These are phyloP conservation scores for Xylaria nigripes DNA, from an alignment of 495 filamentous ascomycete genomes.

Conservation along the genomic window DNA sequence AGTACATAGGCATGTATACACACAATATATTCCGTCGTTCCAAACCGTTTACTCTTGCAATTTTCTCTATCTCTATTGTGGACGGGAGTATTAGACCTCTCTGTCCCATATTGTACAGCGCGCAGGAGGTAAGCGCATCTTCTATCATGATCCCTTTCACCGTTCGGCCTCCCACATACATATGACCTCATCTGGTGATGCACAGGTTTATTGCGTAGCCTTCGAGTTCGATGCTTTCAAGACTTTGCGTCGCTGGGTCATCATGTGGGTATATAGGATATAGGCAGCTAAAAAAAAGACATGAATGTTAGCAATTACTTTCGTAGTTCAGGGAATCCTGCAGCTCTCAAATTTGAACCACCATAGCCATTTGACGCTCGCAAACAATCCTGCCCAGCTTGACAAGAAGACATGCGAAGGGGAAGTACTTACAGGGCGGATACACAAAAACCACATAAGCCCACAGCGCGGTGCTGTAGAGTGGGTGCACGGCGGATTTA, in stretches of 20 bases:
- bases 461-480: slow-evolving; percentile 37
- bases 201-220: slow-evolving; percentile 14
- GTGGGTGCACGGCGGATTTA: slow-evolving; percentile 31
- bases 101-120: too few species aligned
- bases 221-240: slow-evolving; percentile 48
- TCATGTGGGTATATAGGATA: slow-evolving; percentile 89
- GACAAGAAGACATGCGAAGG: neutral
- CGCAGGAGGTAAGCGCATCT: neutral
- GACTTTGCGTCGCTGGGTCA: slow-evolving; percentile 73
- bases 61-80: neutral
- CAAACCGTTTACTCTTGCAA: neutral
- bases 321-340: neutral
- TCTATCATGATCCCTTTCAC: neutral
- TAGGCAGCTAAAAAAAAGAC: slow-evolving; percentile 62
- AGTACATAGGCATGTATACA: neutral
- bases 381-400: neutral
- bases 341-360: neutral
- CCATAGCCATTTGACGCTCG: neutral
- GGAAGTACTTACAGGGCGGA: slow-evolving; percentile 60
- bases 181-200: neutral
- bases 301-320: neutral
- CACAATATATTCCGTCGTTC: neutral
- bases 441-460: slow-evolving; percentile 58
- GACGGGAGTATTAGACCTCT: too few species aligned
- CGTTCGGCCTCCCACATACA: neutral